Evolutionary conservation across 2,329 filamentous ascomycete genomes (phyloP).

Genomic region (Penicillium sp.): DNA sequence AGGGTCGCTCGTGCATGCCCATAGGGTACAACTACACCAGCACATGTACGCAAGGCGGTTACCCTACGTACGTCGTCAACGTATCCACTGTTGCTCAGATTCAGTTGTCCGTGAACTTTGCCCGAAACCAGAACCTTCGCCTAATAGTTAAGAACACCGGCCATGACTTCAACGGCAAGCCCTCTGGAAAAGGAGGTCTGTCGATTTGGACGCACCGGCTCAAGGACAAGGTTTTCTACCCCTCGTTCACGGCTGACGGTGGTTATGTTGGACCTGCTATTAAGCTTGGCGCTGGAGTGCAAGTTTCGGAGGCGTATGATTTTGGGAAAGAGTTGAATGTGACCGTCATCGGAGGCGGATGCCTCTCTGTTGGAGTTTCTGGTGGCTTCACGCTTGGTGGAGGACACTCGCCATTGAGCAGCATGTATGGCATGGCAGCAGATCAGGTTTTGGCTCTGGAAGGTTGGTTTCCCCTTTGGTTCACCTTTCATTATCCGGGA

Average conservation of each 20-base stretch:
- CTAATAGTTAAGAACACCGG: constrained; percentile 38
- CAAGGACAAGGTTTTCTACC: constrained; percentile 23
- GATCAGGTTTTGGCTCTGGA: constrained; percentile 49
- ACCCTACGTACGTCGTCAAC: constrained; percentile 27
- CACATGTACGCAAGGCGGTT: constrained; percentile 21
- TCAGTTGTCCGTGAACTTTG: constrained; percentile 23
- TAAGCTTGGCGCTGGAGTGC: constrained; percentile 47
- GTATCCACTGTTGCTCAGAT: constrained; percentile 24
- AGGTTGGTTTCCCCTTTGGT: constrained; percentile 5
- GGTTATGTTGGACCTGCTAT: constrained; percentile 45
- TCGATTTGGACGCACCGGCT: constrained; percentile 21
- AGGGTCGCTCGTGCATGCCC: constrained; percentile 18
- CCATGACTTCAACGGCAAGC: constrained; percentile 44
- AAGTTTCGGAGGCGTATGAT: constrained; percentile 43
- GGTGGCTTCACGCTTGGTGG: constrained; percentile 40
- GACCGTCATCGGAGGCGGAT: constrained; percentile 45
- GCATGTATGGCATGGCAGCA: constrained; percentile 47
- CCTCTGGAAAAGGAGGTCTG: constrained; percentile 47
- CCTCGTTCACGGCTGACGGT: constrained; percentile 27
- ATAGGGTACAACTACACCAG: constrained; percentile 9
- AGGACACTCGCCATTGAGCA: constrained; percentile 38
- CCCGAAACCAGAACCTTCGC: constrained; percentile 22
- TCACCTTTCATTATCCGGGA: no score
- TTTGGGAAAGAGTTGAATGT: no score
- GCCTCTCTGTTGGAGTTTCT: constrained; percentile 44